Evolutionary conservation across 306 rosid genomes (phyloP).

Genomic region (Sesbania bispinosa): DNA sequence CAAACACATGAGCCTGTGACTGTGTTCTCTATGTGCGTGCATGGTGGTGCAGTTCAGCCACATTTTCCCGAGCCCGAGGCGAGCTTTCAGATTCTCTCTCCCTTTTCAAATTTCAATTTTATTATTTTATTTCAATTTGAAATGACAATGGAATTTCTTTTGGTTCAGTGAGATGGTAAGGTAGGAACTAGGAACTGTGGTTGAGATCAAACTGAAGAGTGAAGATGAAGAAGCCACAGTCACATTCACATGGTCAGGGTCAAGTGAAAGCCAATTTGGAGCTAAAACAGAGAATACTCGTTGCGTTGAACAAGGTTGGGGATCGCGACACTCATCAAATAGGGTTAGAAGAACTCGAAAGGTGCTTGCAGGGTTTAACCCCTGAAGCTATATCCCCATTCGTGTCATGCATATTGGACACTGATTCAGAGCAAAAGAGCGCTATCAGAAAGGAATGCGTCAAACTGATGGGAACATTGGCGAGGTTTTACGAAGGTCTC

Average conservation of each 20-base stretch:
- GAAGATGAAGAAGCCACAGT: constrained; percentile 48
- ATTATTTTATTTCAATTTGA: too few species aligned
- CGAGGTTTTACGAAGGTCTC: constrained; percentile 33
- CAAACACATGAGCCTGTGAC: too few species aligned
- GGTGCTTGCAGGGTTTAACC: constrained; percentile 41
- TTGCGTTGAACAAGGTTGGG: constrained; percentile 67
- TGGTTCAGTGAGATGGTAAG: too few species aligned
- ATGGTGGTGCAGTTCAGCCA: neutral
- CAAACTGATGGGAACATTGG: constrained; percentile 50
- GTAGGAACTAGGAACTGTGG: too few species aligned
- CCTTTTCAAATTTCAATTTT: constrained; percentile 8
- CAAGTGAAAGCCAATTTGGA: constrained; percentile 38
- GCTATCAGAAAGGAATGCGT: constrained; percentile 62
- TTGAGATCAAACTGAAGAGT: neutral
- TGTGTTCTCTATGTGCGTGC: constrained; percentile 11
- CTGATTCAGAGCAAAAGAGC: constrained; percentile 62
- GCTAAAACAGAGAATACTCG: constrained; percentile 54
- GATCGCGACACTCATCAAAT: constrained; percentile 79
- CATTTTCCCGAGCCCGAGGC: neutral
- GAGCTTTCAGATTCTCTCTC: neutral
- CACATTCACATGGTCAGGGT: constrained; percentile 28
- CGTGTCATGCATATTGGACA: constrained; percentile 64
- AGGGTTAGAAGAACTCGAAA: constrained; percentile 66
- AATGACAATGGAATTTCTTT: neutral
- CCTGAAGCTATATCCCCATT: constrained; percentile 58